Conservation (phyloP, 2,329 filamentous ascomycete genomes). For the Exophiala viscosa region DNA sequence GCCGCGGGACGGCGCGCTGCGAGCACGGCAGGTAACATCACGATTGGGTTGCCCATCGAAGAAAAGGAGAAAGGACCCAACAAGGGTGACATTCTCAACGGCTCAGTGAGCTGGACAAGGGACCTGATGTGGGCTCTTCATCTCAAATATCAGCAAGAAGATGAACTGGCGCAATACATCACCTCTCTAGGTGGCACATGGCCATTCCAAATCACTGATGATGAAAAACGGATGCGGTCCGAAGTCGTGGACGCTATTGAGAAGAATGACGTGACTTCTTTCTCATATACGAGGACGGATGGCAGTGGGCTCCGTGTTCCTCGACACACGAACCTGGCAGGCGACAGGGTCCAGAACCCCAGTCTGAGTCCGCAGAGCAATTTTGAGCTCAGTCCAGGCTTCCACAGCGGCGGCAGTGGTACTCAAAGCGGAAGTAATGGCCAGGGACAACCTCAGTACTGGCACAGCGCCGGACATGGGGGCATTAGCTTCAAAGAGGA, state of each 20-base stretch:
- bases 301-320: constrained; percentile 87
- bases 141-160: constrained; percentile 81
- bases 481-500: constrained; percentile 84
- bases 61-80: constrained; percentile 99
- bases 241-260: constrained; percentile 83
- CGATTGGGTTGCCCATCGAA: constrained; percentile 85
- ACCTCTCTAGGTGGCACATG: constrained; percentile 68
- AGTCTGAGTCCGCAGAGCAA: constrained; percentile 55
- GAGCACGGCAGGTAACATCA: constrained; percentile 75
- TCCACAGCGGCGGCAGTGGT: constrained; percentile 68
- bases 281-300: constrained; percentile 77
- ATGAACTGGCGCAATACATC: constrained; percentile 75
- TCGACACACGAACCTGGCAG: constrained; percentile 86
- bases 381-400: constrained; percentile 63
- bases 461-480: constrained; percentile 50
- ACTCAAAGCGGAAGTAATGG: constrained; percentile 43
- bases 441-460: constrained; percentile 51
- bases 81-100: constrained; percentile 97
- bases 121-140: constrained; percentile 97
- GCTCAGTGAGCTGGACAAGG: constrained; percentile 92
- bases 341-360: constrained; percentile 62
- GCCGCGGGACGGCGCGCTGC: constrained; percentile 77
- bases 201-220: constrained; percentile 80
- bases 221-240: constrained; percentile 91
- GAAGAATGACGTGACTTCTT: constrained; percentile 71